Base-by-base conservation (phyloP, 2,329 filamentous ascomycete genomes). In the Aspergillus ustus region DNA sequence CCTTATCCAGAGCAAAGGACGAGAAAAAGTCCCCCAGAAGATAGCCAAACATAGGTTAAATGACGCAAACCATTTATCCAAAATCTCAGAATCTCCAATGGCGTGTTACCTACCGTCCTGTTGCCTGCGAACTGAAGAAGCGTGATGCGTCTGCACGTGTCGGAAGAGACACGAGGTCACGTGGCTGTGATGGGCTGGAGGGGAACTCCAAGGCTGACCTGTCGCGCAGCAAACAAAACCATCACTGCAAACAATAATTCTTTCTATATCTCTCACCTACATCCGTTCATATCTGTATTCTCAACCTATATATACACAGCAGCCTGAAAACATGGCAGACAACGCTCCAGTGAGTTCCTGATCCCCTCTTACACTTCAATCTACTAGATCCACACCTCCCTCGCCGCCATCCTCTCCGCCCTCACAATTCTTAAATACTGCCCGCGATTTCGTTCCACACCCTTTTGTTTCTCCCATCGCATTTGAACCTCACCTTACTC, bases 91-190 rank as follows among this genome's bases (percentile, higher is more conserved):
- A n/a, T 9, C 28, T 31, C 28, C 7, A 11, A 13, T 8, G 3
- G 8, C 25, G n/a, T 25, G 7, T 3, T 29, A 4, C 11, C 5
- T 52, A 8, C n/a, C 49, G 11, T 31, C 31, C 7, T 28, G 8
- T 44, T 37, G 22, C 34, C 22, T 50, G 48, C 9, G 7, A 29
- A 40, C 25, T 7, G 7, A n/a, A 52, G 15, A 57, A 49, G 43
- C 8, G 37, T 46, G 58, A 54, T 43, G 46, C 50, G 59, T 51
- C 43, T 19, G 59, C 59, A 66, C 68, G 69, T 66, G 61, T 64
- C 52, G 31, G 3, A 40, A 46, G 37, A 44, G 65, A 71, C 70
- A 71, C 73, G 72, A 70, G 61, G 51, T 74, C 72, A 74, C 71
- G 59, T 74, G 72, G 25, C n/a, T 46, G 29, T 62, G 63, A 66